Conservation (phyloP, 176 grass and related monocot species). For the Lolium perenne region DNA sequence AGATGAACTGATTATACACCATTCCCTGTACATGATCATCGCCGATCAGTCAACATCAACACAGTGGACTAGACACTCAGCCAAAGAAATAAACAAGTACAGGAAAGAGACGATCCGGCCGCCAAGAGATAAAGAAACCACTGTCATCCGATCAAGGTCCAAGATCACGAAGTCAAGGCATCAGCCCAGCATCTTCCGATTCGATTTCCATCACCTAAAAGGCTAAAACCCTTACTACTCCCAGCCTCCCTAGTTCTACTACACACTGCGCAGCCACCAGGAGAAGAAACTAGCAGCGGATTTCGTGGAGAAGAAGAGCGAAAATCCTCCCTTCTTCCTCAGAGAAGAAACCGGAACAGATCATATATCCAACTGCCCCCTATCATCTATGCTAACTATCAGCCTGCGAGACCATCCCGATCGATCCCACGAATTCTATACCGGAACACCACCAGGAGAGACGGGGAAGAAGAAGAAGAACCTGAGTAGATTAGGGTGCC, state of each 20-base stretch:
- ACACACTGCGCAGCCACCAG: background rate
- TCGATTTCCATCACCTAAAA: background rate
- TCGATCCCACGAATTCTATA: background rate
- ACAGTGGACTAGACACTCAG: background rate
- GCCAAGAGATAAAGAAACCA: background rate
- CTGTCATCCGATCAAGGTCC: background rate
- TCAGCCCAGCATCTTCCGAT: background rate
- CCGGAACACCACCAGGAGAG: background rate
- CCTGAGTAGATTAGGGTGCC: background rate
- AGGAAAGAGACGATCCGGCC: too few species aligned
- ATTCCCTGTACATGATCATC: background rate
- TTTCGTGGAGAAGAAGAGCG: background rate
- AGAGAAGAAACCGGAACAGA: background rate
- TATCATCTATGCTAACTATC: background rate
- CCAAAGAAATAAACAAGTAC: too few species aligned
- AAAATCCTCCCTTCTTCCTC: background rate
- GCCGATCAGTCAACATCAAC: background rate
- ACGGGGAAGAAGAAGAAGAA: background rate
- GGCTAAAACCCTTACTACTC: conserved; percentile 7
- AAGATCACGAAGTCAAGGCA: background rate
- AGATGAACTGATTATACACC: background rate
- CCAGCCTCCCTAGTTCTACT: too few species aligned
- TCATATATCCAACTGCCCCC: background rate
- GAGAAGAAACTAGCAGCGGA: background rate
- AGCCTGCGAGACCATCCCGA: background rate